Base-by-base conservation (phyloP, 1,139 yeast genomes). In the Wickerhamomyces sp. region DNA sequence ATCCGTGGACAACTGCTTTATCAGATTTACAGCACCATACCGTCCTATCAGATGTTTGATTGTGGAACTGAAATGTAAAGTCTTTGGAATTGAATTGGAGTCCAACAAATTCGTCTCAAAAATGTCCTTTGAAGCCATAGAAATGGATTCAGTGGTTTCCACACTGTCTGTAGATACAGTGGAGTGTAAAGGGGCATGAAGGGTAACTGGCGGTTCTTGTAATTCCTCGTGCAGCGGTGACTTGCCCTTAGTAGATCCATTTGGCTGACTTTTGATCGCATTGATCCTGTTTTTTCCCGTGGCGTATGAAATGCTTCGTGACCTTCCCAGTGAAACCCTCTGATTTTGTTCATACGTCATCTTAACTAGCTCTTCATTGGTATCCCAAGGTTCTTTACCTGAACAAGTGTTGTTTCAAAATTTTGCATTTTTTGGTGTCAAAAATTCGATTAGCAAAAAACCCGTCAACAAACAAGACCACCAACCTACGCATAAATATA, bases 1-100 rank as follows among this genome's bases (percentile, higher is more conserved):
- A 49, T 78, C 82, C 0, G 67, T 54, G 0, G 80, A 75, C 30
- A 78, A 60, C 54, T 76, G 82, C 34, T 73, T 65, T 6, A 77
- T 68, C 29, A 77, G 66, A 2, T 62, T 59, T 7, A 67, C 59
- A 0, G 77, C 69, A 26, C 79, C 78, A 45, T 69, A 65, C 29
- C 71, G 61, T 3, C 58, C 58, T 7, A 76, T 65, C 45, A 74
- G 69, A 10, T 65, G 59, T 26, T 65, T 60, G 14, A 70, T 59
- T 11, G 68, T 68, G 2, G 67, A 52, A 2, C 63, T 54, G 23
- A 64, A 52, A 48, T 68, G 72, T 27, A 69, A 55, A 49, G 66
- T 67, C 9, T 69, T 72, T 1, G 72, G 72, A 2, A 65, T 58
- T 6, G 59, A 32, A 2, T 56, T 49, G n/a, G 59, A 47, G 23